Base-by-base conservation (phyloP, 2,329 filamentous ascomycete species). In the Fusarium virguliforme region DNA sequence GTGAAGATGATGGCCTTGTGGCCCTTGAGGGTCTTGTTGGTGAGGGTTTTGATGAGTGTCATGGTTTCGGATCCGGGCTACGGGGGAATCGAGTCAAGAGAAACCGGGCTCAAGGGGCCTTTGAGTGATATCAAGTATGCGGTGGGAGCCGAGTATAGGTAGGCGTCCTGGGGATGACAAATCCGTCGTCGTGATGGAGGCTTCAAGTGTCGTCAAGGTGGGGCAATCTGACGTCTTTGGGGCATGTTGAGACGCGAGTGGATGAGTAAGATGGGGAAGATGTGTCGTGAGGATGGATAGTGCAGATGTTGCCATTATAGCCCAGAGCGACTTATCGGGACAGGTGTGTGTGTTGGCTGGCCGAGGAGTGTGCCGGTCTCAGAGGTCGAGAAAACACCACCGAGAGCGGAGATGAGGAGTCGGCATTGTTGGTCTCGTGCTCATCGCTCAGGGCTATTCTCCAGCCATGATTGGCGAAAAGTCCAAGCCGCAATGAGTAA, bases 1-100 rank as follows among this genome's bases (percentile, higher is more conserved):
- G 79, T 70, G 7, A 86, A 67, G 56, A 86, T 73, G 26, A 88
- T 70, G 28, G 87, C 82, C 68, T 84, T 85, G 76, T 88, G 85
- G 46, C 84, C 85, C n/a, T 79, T 79, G 50, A 87, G 79, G 37
- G 82, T 81, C 57, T 75, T 78, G 75, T 84, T 83, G 1, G 66
- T 68, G 46, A 5, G 41, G 1, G 57, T 50, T 7, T 22, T 64
- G 57, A 73, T 30, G 22, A 76, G 58, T 3, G 72, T 74, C 74
- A 76, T 76, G 35, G 0, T 54, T 8, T 50, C 43, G 38, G 3
- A 6, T 32, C 10, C 50, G 24, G 22, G 7, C 28, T 13, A 28
- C 38, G 37, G 24, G 43, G 15, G n/a, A 13, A 26, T 60, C 48
- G 32, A 26, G 15, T 38, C 48, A n/a, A 32, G 48, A 50, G 46